These are phyloP conservation scores for Anthoceros angustus DNA, from an alignment of 225 moss, liverwort and hornwort genomes.

Conservation along the genomic window DNA sequence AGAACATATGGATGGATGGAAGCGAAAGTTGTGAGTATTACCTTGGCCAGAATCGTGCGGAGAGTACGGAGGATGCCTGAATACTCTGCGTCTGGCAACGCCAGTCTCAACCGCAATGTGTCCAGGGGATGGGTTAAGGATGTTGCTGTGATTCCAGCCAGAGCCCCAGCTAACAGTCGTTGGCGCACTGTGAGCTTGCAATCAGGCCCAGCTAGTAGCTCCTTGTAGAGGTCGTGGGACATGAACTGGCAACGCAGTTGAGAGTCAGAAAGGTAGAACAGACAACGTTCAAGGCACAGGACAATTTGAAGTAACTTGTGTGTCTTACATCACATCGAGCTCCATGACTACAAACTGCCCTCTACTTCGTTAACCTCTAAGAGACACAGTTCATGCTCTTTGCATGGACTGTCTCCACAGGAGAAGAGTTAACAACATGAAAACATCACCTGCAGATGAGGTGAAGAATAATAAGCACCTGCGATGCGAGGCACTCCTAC, in stretches of 20 bases:
- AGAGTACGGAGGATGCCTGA: neutral
- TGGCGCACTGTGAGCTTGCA: neutral
- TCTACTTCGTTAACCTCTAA: too few relatives aligned
- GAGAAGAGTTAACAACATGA: neutral
- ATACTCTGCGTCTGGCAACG: neutral
- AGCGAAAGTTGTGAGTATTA: neutral
- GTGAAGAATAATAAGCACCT: neutral
- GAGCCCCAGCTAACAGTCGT: neutral
- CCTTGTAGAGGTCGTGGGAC: neutral
- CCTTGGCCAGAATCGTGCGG: neutral
- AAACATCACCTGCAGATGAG: neutral
- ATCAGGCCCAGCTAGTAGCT: neutral
- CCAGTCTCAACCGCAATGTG: neutral
- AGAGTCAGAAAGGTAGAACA: neutral
- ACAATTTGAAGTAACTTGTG: neutral
- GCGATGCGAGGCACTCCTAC: neutral
- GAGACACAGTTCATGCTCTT: too few relatives aligned
- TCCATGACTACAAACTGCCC: too few relatives aligned
- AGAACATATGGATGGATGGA: neutral
- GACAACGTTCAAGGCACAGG: neutral
- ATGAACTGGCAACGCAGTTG: neutral
- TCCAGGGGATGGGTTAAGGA: constrained; percentile 2
- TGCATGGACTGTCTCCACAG: too few relatives aligned
- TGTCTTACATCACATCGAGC: constrained; percentile 1
- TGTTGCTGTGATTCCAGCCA: neutral